Conservation (phyloP, 257 asterid genomes). For the Forsythia suspensa region DNA sequence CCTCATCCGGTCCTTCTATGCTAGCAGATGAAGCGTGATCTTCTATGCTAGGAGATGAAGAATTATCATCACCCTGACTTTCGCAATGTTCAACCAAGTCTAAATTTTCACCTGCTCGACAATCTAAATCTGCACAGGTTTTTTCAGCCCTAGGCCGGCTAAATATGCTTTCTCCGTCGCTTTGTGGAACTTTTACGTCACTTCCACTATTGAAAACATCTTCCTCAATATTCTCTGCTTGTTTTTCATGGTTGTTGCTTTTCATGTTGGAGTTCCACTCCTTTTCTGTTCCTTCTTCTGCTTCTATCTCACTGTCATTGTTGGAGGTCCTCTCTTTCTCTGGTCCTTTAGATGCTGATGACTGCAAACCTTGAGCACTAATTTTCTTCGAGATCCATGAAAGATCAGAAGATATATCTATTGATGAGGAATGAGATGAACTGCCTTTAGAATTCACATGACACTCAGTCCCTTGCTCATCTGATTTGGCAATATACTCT, state of each 20-base stretch:
- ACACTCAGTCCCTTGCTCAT: slow-evolving; percentile 36
- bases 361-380: slow-evolving; percentile 31
- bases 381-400: slow-evolving; percentile 54
- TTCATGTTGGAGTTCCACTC: slow-evolving; percentile 17
- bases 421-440: slow-evolving; percentile 50
- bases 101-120: slow-evolving; percentile 15
- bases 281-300: slow-evolving; percentile 32
- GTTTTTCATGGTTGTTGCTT: slow-evolving; percentile 20
- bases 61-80: slow-evolving; percentile 23
- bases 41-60: slow-evolving; percentile 21
- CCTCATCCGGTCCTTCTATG: slow-evolving; percentile 14
- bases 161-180: slow-evolving; percentile 17
- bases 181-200: slow-evolving; percentile 21
- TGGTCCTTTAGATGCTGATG: slow-evolving; percentile 23
- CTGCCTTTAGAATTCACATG: slow-evolving; percentile 29
- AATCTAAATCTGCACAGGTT: slow-evolving; percentile 19
- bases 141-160: slow-evolving; percentile 20
- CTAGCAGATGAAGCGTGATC: slow-evolving; percentile 19
- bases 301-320: not conserved
- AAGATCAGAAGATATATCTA: slow-evolving; percentile 57
- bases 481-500: slow-evolving; percentile 35
- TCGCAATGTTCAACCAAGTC: slow-evolving; percentile 22
- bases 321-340: slow-evolving; percentile 7
- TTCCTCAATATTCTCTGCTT: slow-evolving; percentile 22
- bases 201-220: slow-evolving; percentile 22